Conservation (phyloP, 176 grass and related monocot genomes). For the Avena eriantha region DNA sequence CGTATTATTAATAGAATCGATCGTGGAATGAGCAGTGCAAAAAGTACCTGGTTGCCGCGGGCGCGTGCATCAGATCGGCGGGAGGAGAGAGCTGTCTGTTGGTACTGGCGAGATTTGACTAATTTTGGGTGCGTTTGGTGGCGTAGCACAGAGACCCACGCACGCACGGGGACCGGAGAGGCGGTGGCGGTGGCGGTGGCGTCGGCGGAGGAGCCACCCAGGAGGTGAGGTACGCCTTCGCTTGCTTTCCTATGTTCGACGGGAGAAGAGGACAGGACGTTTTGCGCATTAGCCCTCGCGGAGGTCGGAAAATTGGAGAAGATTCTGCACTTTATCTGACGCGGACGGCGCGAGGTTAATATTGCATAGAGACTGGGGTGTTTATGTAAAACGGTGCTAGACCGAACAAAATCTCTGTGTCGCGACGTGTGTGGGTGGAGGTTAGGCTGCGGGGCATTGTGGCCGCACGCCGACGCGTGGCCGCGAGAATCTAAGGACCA, state of each 20-base stretch:
- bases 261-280: not conserved
- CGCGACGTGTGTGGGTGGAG: not conserved
- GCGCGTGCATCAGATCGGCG: slow-evolving; percentile 50
- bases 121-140: slow-evolving; percentile 28
- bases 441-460: not conserved
- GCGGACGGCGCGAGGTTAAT: not conserved
- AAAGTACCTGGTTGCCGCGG: slow-evolving; percentile 45
- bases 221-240: not conserved
- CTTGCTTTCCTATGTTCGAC: not conserved
- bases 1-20: slow-evolving; percentile 40
- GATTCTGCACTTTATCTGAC: not conserved
- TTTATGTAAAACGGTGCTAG: not conserved
- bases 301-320: not conserved
- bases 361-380: not conserved
- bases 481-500: not conserved
- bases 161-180: not conserved
- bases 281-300: not conserved
- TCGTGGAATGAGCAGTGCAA: not conserved
- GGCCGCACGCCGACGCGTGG: not conserved
- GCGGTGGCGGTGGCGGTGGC: not conserved
- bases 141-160: slow-evolving; percentile 34
- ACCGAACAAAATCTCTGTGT: not conserved
- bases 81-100: slow-evolving; percentile 12
- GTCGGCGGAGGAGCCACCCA: too few relatives aligned
- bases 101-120: not conserved